Evolutionary conservation across 768 basidiomycete genomes (phyloP).

Genomic region (Collybiopsis luxurians): DNA sequence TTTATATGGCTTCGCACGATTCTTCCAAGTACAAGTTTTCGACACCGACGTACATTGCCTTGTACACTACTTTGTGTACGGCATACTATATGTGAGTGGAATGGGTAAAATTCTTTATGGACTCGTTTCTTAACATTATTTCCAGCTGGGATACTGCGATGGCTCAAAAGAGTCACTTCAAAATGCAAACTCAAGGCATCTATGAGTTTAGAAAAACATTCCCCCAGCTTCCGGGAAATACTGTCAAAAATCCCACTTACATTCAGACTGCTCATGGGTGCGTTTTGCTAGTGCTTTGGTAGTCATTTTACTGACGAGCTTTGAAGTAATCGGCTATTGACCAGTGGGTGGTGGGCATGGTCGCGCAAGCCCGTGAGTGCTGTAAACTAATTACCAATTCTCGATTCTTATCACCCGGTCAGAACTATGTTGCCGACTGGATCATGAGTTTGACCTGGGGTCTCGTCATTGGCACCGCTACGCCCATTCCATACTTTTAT

Average conservation of each 20-base stretch:
- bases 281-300: too few species aligned
- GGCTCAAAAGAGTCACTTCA: constrained; percentile 97
- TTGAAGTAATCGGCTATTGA: constrained; percentile 80
- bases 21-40: constrained; percentile 87
- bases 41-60: constrained; percentile 63
- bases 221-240: constrained; percentile 86
- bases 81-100: constrained; percentile 80
- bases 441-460: constrained; percentile 85
- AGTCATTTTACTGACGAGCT: too few species aligned
- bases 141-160: constrained; percentile 88
- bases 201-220: constrained; percentile 85
- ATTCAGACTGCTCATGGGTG: constrained; percentile 95
- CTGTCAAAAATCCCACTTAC: constrained; percentile 81
- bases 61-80: constrained; percentile 74
- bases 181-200: constrained; percentile 94
- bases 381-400: neutral
- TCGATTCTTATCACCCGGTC: constrained; percentile 1
- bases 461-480: constrained; percentile 67
- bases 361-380: constrained; percentile 86
- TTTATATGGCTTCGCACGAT: constrained; percentile 96
- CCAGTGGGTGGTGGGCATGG: constrained; percentile 92
- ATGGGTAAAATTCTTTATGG: neutral
- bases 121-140: constrained; percentile 2
- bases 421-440: constrained; percentile 97
- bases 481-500: constrained; percentile 94